These are phyloP conservation scores for Arachis stenosperma DNA, from an alignment of 306 rosid species.

Conservation along the genomic window DNA sequence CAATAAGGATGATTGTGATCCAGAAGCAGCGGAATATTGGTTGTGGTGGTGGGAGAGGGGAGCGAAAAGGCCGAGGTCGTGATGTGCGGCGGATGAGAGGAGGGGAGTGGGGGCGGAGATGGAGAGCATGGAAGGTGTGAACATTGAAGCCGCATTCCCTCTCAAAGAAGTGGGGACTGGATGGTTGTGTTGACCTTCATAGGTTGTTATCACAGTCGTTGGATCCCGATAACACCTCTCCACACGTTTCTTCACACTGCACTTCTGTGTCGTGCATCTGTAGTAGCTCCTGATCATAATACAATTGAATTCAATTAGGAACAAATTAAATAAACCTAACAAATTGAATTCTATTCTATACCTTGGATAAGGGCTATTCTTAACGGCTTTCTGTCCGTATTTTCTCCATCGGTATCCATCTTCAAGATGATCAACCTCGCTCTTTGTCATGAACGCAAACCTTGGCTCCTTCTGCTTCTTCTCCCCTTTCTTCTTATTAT, in stretches of 20 bases:
- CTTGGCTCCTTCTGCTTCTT: conserved; percentile 74
- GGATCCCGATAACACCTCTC: conserved; percentile 83
- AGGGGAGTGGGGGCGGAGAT: conserved; percentile 15
- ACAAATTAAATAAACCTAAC: too few species aligned
- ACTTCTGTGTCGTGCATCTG: conserved; percentile 84
- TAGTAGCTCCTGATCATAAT: conserved; percentile 67
- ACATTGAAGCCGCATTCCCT: conserved; percentile 65
- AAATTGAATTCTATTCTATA: neutral
- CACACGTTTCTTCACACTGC: conserved; percentile 83
- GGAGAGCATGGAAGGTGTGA: conserved; percentile 57
- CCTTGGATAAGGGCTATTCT: conserved; percentile 92
- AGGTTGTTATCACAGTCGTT: conserved; percentile 76
- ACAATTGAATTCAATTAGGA: too few species aligned
- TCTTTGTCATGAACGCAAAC: conserved; percentile 87
- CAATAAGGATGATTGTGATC: too few species aligned
- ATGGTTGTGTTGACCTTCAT: conserved; percentile 90
- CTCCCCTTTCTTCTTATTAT: conserved; percentile 69
- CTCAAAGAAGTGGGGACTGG: conserved; percentile 76
- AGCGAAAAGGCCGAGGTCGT: conserved; percentile 44
- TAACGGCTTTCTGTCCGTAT: conserved; percentile 89
- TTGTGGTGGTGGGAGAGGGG: neutral
- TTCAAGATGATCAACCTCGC: conserved; percentile 92
- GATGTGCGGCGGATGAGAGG: conserved; percentile 42
- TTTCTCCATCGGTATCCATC: conserved; percentile 94
- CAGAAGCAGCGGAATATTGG: too few species aligned